phyloP scores from a whole-genome alignment of 2,329 filamentous ascomycete genomes.

The Paecilomyces sp. region DNA sequence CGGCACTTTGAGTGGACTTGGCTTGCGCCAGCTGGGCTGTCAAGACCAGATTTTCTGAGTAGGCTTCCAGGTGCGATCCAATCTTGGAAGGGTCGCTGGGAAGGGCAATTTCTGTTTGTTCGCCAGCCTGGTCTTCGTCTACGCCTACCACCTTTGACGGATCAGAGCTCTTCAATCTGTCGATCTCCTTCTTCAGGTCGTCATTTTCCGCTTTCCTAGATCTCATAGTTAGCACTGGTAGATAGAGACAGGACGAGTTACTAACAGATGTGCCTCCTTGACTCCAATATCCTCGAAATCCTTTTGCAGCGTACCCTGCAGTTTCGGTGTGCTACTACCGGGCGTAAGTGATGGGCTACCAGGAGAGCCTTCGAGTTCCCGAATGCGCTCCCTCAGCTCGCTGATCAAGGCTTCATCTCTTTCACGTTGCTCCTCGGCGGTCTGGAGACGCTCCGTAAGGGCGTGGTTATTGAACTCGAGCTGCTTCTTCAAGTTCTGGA shows the following conservation, averaged over 20 bases:
- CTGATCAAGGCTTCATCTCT: conserved; percentile 35
- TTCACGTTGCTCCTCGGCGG: conserved; percentile 36
- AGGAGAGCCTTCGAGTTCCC: conserved; percentile 34
- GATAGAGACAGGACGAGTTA: background rate
- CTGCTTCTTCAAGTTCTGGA: conserved; percentile 42
- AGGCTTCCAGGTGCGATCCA: conserved; percentile 20
- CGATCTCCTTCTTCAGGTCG: conserved; percentile 29
- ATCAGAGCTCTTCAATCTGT: conserved; percentile 21
- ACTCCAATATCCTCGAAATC: conserved; percentile 35
- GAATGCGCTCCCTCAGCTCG: conserved; percentile 35
- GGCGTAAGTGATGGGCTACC: conserved; percentile 31
- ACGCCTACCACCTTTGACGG: conserved; percentile 10
- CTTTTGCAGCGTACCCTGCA: conserved; percentile 33
- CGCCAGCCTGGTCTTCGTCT: background rate
- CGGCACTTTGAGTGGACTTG: conserved; percentile 31
- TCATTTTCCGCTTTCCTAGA: conserved; percentile 35
- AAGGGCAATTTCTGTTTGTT: conserved; percentile 1
- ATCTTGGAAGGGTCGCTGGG: conserved; percentile 14
- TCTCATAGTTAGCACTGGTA: conserved; percentile 11
- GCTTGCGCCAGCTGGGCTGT: conserved; percentile 25
- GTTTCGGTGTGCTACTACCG: conserved; percentile 30
- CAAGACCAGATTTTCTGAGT: conserved; percentile 25
- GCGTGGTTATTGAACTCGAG: conserved; percentile 43
- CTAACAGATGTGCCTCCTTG: conserved; percentile 33
- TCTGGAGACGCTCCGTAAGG: conserved; percentile 36